These are phyloP conservation scores for Zychaea mexicana DNA, from an alignment of 371 early-diverging fungal genomes.

Conservation along the genomic window DNA sequence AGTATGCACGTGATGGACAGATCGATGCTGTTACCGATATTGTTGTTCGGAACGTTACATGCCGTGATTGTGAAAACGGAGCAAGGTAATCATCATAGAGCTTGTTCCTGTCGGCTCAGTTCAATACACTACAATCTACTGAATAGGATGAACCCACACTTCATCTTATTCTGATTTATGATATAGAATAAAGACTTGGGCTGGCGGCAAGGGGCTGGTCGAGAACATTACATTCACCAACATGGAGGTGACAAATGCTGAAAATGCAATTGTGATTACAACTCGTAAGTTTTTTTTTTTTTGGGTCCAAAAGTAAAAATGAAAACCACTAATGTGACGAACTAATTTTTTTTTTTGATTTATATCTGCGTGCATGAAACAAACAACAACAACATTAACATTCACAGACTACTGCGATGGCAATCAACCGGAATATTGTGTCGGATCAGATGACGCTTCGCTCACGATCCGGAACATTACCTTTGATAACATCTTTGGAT, in stretches of 20 bases:
- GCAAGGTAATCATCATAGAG: too few relatives aligned
- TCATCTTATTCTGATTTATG: not conserved
- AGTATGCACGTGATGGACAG: slow-evolving; percentile 16
- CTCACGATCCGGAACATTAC: slow-evolving; percentile 28
- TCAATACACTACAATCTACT: not conserved
- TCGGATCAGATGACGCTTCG: slow-evolving; percentile 18
- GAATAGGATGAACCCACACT: not conserved
- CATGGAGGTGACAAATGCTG: slow-evolving; percentile 20
- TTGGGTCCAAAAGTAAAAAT: not conserved
- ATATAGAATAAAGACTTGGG: slow-evolving; percentile 23
- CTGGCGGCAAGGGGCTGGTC: slow-evolving; percentile 36
- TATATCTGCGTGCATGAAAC: too few relatives aligned
- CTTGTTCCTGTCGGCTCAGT: not conserved
- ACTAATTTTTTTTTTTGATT: not conserved
- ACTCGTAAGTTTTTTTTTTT: slow-evolving; percentile 20
- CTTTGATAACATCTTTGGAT: slow-evolving; percentile 27
- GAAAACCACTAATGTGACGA: not conserved
- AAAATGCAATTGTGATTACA: slow-evolving; percentile 36
- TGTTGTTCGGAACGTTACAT: slow-evolving; percentile 19
- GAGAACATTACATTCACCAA: slow-evolving; percentile 24
- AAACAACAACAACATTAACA: not conserved
- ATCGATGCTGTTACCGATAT: slow-evolving; percentile 23
- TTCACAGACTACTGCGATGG: slow-evolving; percentile 29
- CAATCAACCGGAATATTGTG: slow-evolving; percentile 29
- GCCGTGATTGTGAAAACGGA: slow-evolving; percentile 22